Percentiles rank a stretch among this genome's conserved stretches.
Evolutionary conservation across 495 filamentous ascomycete genomes (phyloP).

Genomic region (Talaromyces stipitatus): DNA sequence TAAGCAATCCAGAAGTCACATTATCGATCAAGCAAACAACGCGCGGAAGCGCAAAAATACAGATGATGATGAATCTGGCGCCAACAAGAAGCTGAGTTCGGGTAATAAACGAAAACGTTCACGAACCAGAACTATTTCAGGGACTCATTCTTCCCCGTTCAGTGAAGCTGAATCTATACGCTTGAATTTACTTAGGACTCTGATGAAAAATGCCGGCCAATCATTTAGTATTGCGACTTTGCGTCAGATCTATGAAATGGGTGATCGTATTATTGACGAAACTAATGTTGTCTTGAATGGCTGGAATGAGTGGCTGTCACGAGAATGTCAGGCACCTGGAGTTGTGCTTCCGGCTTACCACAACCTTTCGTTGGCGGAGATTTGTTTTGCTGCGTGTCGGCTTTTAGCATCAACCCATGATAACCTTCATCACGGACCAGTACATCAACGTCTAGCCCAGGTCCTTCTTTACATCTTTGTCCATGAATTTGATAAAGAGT

Average conservation of each 20-base stretch:
- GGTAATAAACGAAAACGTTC: too few relatives aligned
- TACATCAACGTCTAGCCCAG: background rate
- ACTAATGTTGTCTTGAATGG: background rate
- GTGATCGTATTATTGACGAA: background rate
- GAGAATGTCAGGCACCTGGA: background rate
- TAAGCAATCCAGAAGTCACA: too few relatives aligned
- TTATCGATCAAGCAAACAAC: too few relatives aligned
- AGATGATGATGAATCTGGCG: too few relatives aligned
- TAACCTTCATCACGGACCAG: background rate
- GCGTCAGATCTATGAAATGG: background rate
- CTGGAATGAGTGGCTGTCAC: background rate
- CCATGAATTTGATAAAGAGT: background rate
- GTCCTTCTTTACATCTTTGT: background rate
- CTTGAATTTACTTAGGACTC: background rate
- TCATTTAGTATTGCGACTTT: background rate
- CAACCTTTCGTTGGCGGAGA: background rate
- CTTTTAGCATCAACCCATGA: background rate
- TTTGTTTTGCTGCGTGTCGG: background rate
- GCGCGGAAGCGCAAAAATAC: too few relatives aligned
- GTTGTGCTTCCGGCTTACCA: background rate
- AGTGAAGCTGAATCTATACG: background rate
- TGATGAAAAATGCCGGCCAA: background rate
- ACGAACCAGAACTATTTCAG: too few relatives aligned
- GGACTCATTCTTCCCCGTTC: background rate
- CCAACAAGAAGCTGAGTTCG: too few relatives aligned